Conservation (phyloP, 306 rosid genomes). For the Vigna radiata region DNA sequence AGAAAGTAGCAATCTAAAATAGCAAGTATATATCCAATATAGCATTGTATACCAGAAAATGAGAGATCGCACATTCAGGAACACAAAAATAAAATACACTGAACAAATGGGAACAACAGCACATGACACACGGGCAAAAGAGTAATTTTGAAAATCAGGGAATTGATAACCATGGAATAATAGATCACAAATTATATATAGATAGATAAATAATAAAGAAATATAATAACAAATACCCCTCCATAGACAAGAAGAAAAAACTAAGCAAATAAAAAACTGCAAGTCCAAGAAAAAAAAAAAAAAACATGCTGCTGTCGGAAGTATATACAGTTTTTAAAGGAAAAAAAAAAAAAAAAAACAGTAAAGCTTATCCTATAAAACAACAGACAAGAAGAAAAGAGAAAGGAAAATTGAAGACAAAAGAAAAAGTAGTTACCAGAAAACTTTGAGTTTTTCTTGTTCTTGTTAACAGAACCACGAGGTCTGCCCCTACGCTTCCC, state of each 20-base stretch:
- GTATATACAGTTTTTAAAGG: neutral
- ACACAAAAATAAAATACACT: slow-evolving; percentile 23
- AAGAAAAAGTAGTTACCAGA: slow-evolving; percentile 47
- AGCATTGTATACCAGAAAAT: slow-evolving; percentile 8
- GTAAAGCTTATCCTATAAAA: slow-evolving; percentile 1
- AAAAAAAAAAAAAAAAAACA: neutral
- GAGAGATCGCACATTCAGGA: slow-evolving; percentile 36
- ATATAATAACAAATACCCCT: neutral
- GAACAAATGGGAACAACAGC: slow-evolving; percentile 14
- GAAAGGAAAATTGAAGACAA: neutral
- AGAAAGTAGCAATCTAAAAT: neutral
- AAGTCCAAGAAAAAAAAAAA: slow-evolving; percentile 13
- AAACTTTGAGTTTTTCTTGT: slow-evolving; percentile 52
- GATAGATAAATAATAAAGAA: neutral
- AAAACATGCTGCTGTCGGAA: neutral
- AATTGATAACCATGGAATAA: slow-evolving; percentile 34
- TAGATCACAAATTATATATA: slow-evolving; percentile 22
- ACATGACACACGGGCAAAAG: slow-evolving; percentile 47
- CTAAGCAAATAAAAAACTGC: neutral
- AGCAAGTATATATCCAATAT: slow-evolving; percentile 1
- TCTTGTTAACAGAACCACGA: slow-evolving; percentile 71
- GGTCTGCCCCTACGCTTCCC: slow-evolving; percentile 75
- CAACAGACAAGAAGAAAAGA: neutral
- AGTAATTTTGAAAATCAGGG: slow-evolving; percentile 41
- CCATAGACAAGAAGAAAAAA: slow-evolving; percentile 1